These are phyloP conservation scores for Metschnikowia noctiluminum DNA, from an alignment of 805 yeast genomes.

Conservation along the genomic window DNA sequence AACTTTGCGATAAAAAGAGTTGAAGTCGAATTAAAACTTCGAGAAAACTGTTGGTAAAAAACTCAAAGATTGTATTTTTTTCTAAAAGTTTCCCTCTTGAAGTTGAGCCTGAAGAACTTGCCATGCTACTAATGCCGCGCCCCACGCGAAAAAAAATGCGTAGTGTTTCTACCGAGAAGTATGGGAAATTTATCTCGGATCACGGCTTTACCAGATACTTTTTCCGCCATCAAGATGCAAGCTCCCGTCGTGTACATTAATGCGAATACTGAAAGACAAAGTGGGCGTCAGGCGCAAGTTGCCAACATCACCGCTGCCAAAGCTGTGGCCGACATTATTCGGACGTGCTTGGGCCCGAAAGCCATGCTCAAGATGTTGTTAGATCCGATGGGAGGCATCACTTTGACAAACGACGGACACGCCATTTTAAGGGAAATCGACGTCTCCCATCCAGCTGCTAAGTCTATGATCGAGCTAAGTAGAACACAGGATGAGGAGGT, in stretches of 20 bases:
- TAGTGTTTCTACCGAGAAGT: constrained; percentile 8
- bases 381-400: constrained; percentile 97
- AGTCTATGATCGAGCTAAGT: constrained; percentile 94
- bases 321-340: constrained; percentile 94
- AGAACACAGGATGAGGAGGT: constrained; percentile 98
- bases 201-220: too few species aligned
- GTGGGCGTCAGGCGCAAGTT: constrained; percentile 95
- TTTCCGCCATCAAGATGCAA: constrained; percentile 30
- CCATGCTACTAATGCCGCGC: not conserved
- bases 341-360: constrained; percentile 98
- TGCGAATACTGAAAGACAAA: constrained; percentile 87
- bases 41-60: too few species aligned
- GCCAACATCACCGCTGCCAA: constrained; percentile 99
- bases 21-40: too few species aligned
- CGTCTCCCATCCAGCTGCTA: constrained; percentile 98
- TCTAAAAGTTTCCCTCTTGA: too few species aligned
- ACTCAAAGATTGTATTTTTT: too few species aligned
- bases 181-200: not conserved
- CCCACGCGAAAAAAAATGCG: constrained; percentile 3
- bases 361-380: constrained; percentile 98
- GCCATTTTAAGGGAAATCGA: constrained; percentile 97
- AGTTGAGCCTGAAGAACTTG: too few species aligned
- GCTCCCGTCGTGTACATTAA: constrained; percentile 51
- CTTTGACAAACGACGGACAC: constrained; percentile 96
- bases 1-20: too few species aligned